Base-by-base conservation (phyloP, 2,329 filamentous ascomycete genomes). In the Fusarium sp. region DNA sequence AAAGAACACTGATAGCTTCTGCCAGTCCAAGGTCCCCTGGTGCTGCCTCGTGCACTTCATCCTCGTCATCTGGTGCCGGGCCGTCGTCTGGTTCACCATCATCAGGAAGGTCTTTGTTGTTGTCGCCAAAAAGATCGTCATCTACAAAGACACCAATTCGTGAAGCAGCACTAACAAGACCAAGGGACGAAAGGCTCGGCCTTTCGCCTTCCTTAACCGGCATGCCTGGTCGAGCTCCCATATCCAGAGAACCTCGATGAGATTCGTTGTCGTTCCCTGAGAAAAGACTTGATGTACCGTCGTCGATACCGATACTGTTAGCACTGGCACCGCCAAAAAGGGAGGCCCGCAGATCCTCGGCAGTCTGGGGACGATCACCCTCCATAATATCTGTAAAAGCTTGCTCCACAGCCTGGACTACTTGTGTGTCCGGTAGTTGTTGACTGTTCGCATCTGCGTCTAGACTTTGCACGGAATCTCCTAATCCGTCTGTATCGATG, bases 341-440 rank as follows among this genome's bases (percentile, higher is more conserved):
- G 0, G 91, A 92, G 17, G 86, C 86, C 39, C 88, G 82, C 17
- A 90, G 77, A 67, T 90, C 89, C 69, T 90, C 88, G 2, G 87
- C 84, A 20, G 87, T 88, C 48, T 91, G 81, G 15, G 85, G 85
- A 32, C 83, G 88, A 46, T 91, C 88, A 68, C 94, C 89, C 69
- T 93, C 93, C 83, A 99, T 91, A 65, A 99, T 99, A 67, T 94
- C 92, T 68, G 91, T 97, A 47, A 99, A 83, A 17, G 94, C 96
- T 68, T 92, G 89, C 76, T 98, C 94, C 86, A 99, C 95, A 5
- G 93, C 95, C 78, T 96, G 89, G 7, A 99, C 94, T 26, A 97
- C 91, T 61, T 90, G 87, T 1, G 87, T 91, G 73, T 97, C 91
- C 7, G 91, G 90, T 1, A 83, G 83, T 58, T 83, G 84, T 11